A percentile compares a stretch with the other conserved stretches of the same genome.
Conservation (phyloP, 2,329 filamentous ascomycete species). For the Lachnellula hyalina region DNA sequence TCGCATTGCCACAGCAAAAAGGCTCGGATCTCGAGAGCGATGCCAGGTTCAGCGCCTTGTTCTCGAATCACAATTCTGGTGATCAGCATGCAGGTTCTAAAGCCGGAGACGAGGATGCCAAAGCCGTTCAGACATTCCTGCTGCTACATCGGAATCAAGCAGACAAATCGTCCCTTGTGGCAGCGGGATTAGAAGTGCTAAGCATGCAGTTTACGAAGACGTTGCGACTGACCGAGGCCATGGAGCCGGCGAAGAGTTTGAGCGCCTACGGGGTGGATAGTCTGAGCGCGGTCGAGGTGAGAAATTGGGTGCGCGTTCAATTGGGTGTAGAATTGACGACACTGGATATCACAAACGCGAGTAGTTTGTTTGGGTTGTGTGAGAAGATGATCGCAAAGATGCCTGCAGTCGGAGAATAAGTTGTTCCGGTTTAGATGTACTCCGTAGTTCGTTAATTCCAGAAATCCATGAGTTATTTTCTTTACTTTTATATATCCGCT, state of each 20-base stretch:
- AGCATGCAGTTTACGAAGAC: constrained; percentile 1
- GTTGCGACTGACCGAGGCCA: not conserved
- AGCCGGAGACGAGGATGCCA: not conserved
- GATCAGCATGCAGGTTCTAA: not conserved
- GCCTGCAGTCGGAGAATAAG: constrained; percentile 8
- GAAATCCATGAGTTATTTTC: too few species aligned
- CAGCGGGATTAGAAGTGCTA: not conserved
- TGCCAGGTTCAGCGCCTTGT: constrained; percentile 21
- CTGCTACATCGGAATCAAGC: not conserved
- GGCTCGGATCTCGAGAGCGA: constrained; percentile 23
- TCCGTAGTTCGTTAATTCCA: too few species aligned
- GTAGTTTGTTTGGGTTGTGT: constrained; percentile 1
- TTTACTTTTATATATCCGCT: too few species aligned
- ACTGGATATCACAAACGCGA: constrained; percentile 4
- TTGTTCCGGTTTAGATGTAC: too few species aligned
- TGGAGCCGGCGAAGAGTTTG: not conserved
- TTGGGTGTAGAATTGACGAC: constrained; percentile 8
- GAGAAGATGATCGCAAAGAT: constrained; percentile 2
- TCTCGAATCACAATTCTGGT: not conserved
- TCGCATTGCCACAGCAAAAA: constrained; percentile 23
- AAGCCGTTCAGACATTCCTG: not conserved
- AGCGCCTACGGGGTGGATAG: constrained; percentile 16
- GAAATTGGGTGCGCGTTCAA: constrained; percentile 15
- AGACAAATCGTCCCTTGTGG: not conserved
- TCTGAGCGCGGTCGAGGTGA: constrained; percentile 17